Evolutionary conservation across 108 stramenopile species (phyloP).

Genomic region (Pelagomonas calceolata): DNA sequence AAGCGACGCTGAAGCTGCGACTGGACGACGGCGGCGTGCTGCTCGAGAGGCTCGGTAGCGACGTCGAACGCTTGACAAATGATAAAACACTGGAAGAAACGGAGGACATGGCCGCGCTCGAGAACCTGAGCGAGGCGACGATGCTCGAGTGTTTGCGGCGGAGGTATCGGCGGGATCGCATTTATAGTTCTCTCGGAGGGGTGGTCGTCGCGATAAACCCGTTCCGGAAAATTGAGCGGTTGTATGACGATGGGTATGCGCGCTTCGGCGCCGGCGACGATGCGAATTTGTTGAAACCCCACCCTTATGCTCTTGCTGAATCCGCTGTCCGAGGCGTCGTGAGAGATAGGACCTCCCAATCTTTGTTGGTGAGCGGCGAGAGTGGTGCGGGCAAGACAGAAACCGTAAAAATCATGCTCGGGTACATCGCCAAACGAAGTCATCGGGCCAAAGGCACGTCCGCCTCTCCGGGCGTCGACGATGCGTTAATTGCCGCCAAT

Average conservation of each 20-base stretch:
- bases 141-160: neutral
- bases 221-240: neutral
- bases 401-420: conserved; percentile 88
- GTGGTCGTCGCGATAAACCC: conserved; percentile 14
- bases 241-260: neutral
- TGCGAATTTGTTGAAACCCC: conserved; percentile 50
- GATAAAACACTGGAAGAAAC: no score
- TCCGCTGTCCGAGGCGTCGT: conserved; percentile 82
- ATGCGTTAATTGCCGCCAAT: neutral
- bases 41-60: no score
- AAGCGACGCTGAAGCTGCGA: no score
- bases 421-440: conserved; percentile 56
- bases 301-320: conserved; percentile 80
- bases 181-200: conserved; percentile 13
- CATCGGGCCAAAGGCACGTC: neutral
- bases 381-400: conserved; percentile 91
- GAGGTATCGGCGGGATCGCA: neutral
- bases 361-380: conserved; percentile 85
- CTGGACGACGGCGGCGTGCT: no score
- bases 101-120: neutral
- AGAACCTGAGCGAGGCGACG: neutral
- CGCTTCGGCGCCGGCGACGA: neutral
- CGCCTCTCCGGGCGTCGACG: neutral
- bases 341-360: conserved; percentile 55
- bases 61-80: no score